Conservation (phyloP, 1,139 yeast species). For the Entelexis paramagnoliae region DNA sequence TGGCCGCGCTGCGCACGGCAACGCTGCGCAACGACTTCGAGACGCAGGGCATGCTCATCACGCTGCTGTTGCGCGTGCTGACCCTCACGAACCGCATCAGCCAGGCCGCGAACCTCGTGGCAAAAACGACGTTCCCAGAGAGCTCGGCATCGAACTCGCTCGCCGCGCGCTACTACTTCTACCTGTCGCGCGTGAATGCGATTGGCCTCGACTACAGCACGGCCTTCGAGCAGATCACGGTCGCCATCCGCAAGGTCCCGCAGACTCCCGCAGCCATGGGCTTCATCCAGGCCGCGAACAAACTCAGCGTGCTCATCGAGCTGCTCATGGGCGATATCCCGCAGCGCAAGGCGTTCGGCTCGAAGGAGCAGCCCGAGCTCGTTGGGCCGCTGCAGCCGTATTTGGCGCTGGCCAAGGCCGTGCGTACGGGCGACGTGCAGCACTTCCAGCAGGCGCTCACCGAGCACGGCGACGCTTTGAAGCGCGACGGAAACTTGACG, state of each 20-base stretch:
- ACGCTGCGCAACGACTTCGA: constrained; percentile 87
- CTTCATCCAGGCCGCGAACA: constrained; percentile 81
- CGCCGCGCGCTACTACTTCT: constrained; percentile 84
- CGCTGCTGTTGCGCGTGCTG: constrained; percentile 72
- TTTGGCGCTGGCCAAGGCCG: constrained; percentile 81
- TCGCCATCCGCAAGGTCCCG: constrained; percentile 96
- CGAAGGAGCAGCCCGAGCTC: constrained; percentile 43
- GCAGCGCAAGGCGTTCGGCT: constrained; percentile 62
- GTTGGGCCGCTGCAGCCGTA: constrained; percentile 65
- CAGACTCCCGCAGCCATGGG: constrained; percentile 80
- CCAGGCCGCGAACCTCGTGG: constrained; percentile 82
- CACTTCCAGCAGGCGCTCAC: constrained; percentile 66
- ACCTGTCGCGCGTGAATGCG: constrained; percentile 79
- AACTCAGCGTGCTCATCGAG: constrained; percentile 79
- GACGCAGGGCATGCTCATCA: constrained; percentile 78
- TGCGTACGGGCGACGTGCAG: constrained; percentile 79
- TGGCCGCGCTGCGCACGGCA: constrained; percentile 73
- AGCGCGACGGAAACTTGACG: constrained; percentile 72
- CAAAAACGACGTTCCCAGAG: constrained; percentile 79
- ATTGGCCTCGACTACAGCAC: constrained; percentile 86
- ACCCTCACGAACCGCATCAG: constrained; percentile 68
- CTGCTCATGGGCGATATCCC: constrained; percentile 96
- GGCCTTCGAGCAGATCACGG: constrained; percentile 81
- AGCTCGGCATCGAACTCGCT: constrained; percentile 69
- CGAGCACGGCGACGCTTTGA: constrained; percentile 52